Evolutionary conservation across 2,329 filamentous ascomycete species (phyloP).

Genomic region (Trichoderma asperellum): DNA sequence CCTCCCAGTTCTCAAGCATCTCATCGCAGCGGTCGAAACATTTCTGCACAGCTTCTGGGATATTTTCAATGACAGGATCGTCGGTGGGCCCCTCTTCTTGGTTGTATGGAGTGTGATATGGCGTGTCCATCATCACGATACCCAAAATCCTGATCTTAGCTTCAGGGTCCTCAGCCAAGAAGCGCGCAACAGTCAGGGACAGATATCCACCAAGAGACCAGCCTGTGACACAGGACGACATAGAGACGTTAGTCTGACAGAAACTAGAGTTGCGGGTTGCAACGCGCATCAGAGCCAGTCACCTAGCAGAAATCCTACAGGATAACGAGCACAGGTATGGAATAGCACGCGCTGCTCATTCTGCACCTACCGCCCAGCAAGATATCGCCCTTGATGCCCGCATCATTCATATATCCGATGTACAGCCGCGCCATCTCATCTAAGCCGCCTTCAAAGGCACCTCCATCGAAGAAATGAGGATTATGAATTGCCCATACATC

Average conservation of each 20-base stretch:
- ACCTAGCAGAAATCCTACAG: neutral
- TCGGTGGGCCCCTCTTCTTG: constrained; percentile 29
- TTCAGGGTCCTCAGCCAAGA: constrained; percentile 34
- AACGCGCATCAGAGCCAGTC: neutral
- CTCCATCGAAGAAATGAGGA: constrained; percentile 36
- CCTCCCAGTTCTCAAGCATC: constrained; percentile 39
- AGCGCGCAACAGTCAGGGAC: constrained; percentile 35
- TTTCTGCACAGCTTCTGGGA: constrained; percentile 37
- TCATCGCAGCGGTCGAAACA: constrained; percentile 40
- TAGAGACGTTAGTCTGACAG: neutral
- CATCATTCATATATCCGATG: constrained; percentile 33
- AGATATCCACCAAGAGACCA: constrained; percentile 41
- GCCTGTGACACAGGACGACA: constrained; percentile 29
- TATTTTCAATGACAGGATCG: constrained; percentile 31
- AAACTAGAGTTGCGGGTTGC: neutral
- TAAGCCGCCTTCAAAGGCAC: constrained; percentile 37
- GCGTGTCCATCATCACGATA: constrained; percentile 39
- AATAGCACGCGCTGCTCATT: neutral
- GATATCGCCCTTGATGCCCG: constrained; percentile 36
- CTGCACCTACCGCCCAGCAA: constrained; percentile 36
- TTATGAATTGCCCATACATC: constrained; percentile 41
- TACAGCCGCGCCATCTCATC: constrained; percentile 40
- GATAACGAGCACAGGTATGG: neutral
- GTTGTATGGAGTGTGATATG: constrained; percentile 35
- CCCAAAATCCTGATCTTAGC: constrained; percentile 35